phyloP scores from a whole-genome alignment of 495 filamentous ascomycete species.

The Tuber magnatum region DNA sequence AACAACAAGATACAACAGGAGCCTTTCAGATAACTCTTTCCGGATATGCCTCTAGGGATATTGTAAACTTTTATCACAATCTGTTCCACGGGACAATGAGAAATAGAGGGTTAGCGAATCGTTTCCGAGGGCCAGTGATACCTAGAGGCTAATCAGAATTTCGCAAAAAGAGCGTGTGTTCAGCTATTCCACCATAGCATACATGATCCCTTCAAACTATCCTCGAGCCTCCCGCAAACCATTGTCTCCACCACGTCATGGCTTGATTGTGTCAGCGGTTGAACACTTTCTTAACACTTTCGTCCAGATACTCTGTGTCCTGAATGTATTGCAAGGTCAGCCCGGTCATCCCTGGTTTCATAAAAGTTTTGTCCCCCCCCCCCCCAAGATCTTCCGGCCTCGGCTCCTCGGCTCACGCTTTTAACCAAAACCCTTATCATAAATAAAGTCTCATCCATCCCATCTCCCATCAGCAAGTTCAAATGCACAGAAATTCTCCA shows the following conservation, averaged over 20 bases:
- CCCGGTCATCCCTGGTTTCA: not conserved
- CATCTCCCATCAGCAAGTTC: not conserved
- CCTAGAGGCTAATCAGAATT: no score
- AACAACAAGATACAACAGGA: no score
- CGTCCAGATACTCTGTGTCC: not conserved
- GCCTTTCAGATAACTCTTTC: no score
- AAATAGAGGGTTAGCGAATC: no score
- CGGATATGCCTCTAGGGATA: no score
- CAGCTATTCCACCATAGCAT: not conserved
- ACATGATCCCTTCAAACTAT: not conserved
- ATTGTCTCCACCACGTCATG: not conserved
- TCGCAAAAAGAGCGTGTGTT: not conserved
- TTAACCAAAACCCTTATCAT: not conserved
- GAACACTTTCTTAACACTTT: not conserved
- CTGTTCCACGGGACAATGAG: no score
- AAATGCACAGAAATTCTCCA: not conserved
- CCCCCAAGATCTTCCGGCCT: not conserved
- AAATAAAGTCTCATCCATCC: not conserved
- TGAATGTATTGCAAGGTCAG: not conserved
- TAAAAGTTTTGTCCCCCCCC: not conserved
- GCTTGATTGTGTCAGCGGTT: not conserved
- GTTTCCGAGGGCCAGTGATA: no score
- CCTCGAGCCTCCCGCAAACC: not conserved
- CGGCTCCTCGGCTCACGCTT: not conserved
- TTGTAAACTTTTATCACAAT: no score